A percentile compares a stretch with the other conserved stretches of the same genome.
These are phyloP conservation scores for Priceomyces fermenticarens DNA, from an alignment of 805 yeast species.

Conservation along the genomic window DNA sequence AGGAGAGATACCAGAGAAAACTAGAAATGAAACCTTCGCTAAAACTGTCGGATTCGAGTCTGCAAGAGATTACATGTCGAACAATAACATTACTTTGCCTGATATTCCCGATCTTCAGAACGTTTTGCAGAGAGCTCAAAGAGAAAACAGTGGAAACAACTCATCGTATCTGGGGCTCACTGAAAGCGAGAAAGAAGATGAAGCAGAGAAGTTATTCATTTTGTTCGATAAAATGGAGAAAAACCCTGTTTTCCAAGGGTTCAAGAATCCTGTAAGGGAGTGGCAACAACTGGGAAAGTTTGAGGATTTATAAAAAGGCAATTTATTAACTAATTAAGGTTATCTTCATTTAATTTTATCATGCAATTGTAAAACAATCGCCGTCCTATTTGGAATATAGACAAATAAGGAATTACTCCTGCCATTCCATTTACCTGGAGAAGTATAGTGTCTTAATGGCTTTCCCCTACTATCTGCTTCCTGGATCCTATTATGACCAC, in stretches of 20 bases:
- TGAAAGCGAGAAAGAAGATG: constrained; percentile 40
- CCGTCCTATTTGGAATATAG: constrained; percentile 72
- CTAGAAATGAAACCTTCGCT: constrained; percentile 13
- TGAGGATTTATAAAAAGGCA: constrained; percentile 14
- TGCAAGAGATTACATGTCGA: constrained; percentile 12
- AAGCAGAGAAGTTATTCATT: constrained; percentile 42
- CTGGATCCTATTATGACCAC: constrained; percentile 74
- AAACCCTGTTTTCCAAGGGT: constrained; percentile 30
- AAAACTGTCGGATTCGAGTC: constrained; percentile 20
- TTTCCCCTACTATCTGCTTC: constrained; percentile 40
- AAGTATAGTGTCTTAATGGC: constrained; percentile 58
- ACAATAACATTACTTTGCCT: constrained; percentile 12
- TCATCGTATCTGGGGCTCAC: constrained; percentile 22
- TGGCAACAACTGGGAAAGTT: constrained; percentile 34
- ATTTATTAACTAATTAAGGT: background rate
- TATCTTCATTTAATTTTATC: constrained; percentile 15
- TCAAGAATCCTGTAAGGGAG: constrained; percentile 37
- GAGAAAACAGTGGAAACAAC: constrained; percentile 1
- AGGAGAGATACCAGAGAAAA: constrained; percentile 6
- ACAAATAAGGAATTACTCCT: constrained; percentile 76
- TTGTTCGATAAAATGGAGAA: constrained; percentile 40
- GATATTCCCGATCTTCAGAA: constrained; percentile 12
- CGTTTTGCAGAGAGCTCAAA: constrained; percentile 7
- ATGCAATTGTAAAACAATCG: constrained; percentile 35
- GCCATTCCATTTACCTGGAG: constrained; percentile 75